Evolutionary conservation across 2,329 filamentous ascomycete genomes (phyloP).

Genomic region (Exophiala sideris): DNA sequence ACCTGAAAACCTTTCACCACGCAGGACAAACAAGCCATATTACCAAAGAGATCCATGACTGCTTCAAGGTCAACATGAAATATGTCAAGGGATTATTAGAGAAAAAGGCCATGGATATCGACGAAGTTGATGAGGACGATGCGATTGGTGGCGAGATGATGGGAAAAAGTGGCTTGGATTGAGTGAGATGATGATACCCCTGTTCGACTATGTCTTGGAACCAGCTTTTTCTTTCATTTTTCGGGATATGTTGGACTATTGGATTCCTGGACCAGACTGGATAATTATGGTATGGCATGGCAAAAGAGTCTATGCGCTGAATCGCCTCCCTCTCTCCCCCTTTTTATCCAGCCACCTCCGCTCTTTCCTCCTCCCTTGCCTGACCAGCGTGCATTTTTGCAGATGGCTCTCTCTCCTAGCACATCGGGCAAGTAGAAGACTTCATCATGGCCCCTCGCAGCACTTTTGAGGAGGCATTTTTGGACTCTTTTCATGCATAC

Average conservation of each 20-base stretch:
- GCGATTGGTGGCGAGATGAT: conserved; percentile 2
- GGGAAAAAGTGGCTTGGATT: conserved; percentile 2
- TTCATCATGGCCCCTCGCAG: conserved; percentile 10
- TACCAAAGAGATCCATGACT: conserved; percentile 4
- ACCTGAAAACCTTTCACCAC: conserved; percentile 30
- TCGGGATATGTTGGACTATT: background rate
- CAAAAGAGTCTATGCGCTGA: background rate
- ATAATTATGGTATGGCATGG: background rate
- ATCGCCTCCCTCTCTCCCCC: background rate
- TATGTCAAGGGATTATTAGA: conserved; percentile 10
- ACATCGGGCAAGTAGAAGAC: background rate
- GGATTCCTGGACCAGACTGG: conserved; percentile 9
- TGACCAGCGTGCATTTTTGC: conserved; percentile 12
- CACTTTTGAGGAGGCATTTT: background rate
- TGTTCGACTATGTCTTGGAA: background rate
- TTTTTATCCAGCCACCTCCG: background rate
- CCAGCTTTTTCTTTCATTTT: background rate
- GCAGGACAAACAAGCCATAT: conserved; percentile 4
- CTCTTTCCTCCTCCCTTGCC: conserved; percentile 1
- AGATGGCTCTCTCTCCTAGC: conserved; percentile 9
- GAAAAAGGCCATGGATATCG: conserved; percentile 1
- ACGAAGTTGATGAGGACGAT: conserved; percentile 15
- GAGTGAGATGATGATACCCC: conserved; percentile 13
- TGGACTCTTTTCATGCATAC: background rate
- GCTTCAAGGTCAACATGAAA: conserved; percentile 21